These are phyloP conservation scores for Cenchrus fungigraminus DNA, from an alignment of 176 grass and related monocot species.

Conservation along the genomic window DNA sequence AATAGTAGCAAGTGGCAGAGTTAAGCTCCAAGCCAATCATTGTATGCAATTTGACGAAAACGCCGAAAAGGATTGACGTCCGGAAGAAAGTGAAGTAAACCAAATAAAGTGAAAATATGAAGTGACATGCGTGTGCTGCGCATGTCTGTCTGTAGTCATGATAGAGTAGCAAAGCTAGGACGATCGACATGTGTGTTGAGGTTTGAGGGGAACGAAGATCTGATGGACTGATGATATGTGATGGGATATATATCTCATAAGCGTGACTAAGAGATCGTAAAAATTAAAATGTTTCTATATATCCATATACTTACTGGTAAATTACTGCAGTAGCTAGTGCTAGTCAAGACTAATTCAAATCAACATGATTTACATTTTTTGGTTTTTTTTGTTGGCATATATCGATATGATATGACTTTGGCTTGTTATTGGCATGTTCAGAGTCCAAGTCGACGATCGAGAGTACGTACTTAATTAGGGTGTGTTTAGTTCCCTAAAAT, in stretches of 20 bases:
- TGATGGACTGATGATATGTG: too few species aligned
- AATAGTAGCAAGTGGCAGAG: background rate
- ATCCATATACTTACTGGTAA: too few species aligned
- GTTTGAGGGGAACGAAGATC: background rate
- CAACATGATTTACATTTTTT: too few species aligned
- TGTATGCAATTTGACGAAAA: background rate
- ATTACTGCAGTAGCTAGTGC: too few species aligned
- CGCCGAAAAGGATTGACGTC: background rate
- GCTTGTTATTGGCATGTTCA: background rate
- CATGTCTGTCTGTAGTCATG: background rate
- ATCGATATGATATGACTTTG: too few species aligned
- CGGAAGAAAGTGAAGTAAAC: background rate
- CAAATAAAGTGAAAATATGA: background rate
- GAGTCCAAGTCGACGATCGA: constrained; percentile 1
- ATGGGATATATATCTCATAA: too few species aligned
- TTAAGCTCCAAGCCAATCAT: constrained; percentile 27
- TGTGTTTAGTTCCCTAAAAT: too few species aligned
- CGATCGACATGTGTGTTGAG: background rate
- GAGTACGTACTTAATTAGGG: background rate
- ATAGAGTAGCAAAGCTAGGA: background rate
- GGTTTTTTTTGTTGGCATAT: too few species aligned
- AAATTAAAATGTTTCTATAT: too few species aligned
- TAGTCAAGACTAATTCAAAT: too few species aligned
- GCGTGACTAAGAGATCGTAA: too few species aligned
- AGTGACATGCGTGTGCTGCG: background rate